Evolutionary conservation across 495 filamentous ascomycete genomes (phyloP).

Genomic region (Oleoguttula mirabilis): DNA sequence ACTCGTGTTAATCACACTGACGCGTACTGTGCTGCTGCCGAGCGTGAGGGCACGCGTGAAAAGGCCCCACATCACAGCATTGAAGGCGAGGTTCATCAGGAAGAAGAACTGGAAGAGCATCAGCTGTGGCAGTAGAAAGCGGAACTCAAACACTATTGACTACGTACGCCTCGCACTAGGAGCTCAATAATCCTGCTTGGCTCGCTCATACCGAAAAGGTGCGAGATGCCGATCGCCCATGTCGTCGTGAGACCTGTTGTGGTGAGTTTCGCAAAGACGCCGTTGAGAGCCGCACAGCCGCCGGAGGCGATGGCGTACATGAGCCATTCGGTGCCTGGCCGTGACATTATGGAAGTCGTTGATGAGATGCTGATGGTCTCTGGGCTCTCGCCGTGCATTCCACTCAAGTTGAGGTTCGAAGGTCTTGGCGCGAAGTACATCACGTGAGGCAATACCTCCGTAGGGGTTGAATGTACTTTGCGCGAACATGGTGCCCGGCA

Average conservation of each 20-base stretch:
- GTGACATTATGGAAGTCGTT: slow-evolving; percentile 1
- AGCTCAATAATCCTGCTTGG: slow-evolving; percentile 48
- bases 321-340: slow-evolving; percentile 46
- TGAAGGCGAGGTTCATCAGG: slow-evolving; percentile 75
- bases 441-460: no score
- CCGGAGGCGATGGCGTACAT: slow-evolving; percentile 73
- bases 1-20: slow-evolving; percentile 85
- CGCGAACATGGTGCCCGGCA: no score
- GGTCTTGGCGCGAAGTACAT: no score
- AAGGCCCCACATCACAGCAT: slow-evolving; percentile 89
- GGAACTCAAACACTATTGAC: background rate
- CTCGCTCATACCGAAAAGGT: slow-evolving; percentile 44
- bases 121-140: no score
- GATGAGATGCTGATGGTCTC: background rate
- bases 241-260: slow-evolving; percentile 70
- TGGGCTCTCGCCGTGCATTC: no score
- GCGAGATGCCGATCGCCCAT: slow-evolving; percentile 52
- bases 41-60: slow-evolving; percentile 74
- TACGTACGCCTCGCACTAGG: slow-evolving; percentile 55
- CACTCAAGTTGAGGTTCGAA: no score
- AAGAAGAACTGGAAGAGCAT: slow-evolving; percentile 78
- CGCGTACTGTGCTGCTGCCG: slow-evolving; percentile 74
- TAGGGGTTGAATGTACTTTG: no score
- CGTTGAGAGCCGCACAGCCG: slow-evolving; percentile 83
- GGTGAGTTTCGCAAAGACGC: slow-evolving; percentile 90